These are phyloP conservation scores for Nemania sp. DNA, from an alignment of 2,329 filamentous ascomycete species.

Conservation along the genomic window DNA sequence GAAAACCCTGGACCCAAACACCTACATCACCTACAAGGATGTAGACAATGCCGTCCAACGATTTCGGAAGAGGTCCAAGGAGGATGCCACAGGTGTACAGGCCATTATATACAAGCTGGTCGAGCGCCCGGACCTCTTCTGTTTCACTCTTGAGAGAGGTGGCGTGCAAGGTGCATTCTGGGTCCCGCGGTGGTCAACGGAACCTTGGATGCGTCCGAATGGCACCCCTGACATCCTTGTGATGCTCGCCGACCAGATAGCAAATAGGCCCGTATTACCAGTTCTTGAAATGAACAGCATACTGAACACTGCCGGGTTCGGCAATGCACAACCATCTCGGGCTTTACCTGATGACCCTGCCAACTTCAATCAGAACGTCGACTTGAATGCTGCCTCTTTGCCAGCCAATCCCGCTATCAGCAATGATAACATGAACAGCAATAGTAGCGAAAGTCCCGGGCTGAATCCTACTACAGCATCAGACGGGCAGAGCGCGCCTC, in stretches of 20 bases:
- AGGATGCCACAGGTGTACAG: conserved; percentile 37
- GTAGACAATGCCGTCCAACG: conserved; percentile 37
- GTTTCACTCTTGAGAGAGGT: conserved; percentile 33
- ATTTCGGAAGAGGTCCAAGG: conserved; percentile 36
- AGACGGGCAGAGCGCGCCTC: background rate
- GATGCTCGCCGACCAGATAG: conserved; percentile 36
- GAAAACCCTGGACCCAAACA: conserved; percentile 30
- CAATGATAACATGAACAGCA: background rate
- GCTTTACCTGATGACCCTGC: conserved; percentile 18
- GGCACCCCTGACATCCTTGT: conserved; percentile 36
- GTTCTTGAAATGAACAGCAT: conserved; percentile 39
- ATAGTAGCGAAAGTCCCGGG: background rate
- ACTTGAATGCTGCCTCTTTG: background rate
- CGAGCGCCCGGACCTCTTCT: conserved; percentile 36
- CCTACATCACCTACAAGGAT: conserved; percentile 34
- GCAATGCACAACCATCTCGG: conserved; percentile 1
- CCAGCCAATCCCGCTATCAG: background rate
- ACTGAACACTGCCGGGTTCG: conserved; percentile 25
- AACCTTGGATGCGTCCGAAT: conserved; percentile 34
- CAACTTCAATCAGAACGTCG: background rate
- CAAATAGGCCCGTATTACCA: conserved; percentile 35
- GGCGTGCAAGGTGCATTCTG: conserved; percentile 36
- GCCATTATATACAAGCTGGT: conserved; percentile 35
- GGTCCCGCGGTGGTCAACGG: conserved; percentile 36
- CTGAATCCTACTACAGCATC: background rate